Percentiles rank a stretch among this genome's conserved stretches.
These are phyloP conservation scores for Petrea volubilis DNA, from an alignment of 257 asterid genomes.

Conservation along the genomic window DNA sequence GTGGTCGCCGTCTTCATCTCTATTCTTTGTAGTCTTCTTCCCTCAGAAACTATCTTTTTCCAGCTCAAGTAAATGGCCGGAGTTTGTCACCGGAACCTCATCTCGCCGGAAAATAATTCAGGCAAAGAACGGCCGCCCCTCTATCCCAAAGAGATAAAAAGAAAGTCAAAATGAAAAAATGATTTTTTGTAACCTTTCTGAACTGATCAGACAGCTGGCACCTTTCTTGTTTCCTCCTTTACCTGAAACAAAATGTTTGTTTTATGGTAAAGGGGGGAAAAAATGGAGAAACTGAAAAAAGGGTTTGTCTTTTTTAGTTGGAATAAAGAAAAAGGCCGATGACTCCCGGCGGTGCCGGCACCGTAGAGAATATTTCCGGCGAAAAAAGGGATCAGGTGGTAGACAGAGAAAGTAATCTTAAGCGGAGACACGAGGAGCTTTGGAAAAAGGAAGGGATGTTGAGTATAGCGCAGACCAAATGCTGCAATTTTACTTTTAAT, in stretches of 20 bases:
- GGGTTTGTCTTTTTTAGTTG: background rate
- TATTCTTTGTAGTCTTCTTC: background rate
- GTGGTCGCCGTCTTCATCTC: slow-evolving; percentile 59
- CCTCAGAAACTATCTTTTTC: slow-evolving; percentile 4
- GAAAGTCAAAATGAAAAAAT: slow-evolving; percentile 13
- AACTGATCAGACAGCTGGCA: slow-evolving; percentile 30
- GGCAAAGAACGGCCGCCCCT: background rate
- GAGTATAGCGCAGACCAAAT: slow-evolving; percentile 86
- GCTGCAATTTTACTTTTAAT: slow-evolving; percentile 58
- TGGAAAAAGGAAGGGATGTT: slow-evolving; percentile 77
- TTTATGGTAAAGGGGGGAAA: too few relatives aligned
- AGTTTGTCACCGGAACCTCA: slow-evolving; percentile 46
- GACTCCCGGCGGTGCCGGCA: slow-evolving; percentile 3
- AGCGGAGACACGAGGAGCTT: slow-evolving; percentile 70
- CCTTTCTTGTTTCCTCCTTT: slow-evolving; percentile 16
- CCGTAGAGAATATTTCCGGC: slow-evolving; percentile 39
- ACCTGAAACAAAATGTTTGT: background rate
- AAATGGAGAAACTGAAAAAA: background rate
- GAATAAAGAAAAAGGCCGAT: background rate
- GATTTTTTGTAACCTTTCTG: slow-evolving; percentile 6
- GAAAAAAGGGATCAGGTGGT: slow-evolving; percentile 11
- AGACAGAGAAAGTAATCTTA: slow-evolving; percentile 29
- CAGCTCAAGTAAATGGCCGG: slow-evolving; percentile 28
- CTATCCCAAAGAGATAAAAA: slow-evolving; percentile 1
- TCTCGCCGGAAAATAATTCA: slow-evolving; percentile 26